Evolutionary conservation across 441 rosid species (phyloP), one percentile per base, ranked within the genome.

Genomic region (Pelargonium myrrhifolium): DNA sequence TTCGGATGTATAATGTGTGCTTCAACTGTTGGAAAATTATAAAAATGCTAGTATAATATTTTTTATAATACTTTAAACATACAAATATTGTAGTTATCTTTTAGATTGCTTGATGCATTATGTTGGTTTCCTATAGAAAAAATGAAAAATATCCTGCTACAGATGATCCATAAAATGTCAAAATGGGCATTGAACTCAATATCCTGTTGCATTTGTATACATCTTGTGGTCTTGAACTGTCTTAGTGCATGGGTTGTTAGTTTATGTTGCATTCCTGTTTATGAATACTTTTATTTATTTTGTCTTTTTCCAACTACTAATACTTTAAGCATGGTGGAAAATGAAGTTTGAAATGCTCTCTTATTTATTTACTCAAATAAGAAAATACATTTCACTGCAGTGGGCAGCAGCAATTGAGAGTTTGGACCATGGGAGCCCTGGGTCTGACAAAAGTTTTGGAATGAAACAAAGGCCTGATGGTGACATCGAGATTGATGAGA

Each of bases 381-480:
- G 55, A n/a, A 10, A 24, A 18, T 69, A n/a, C 15, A 0, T 63
- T 71, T 43, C 65, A 31, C 66, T 78, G 73, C 84, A 90, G 97
- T 90, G 97, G 97, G 95, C 97, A 51, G 88, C 82, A 60, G 96
- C 97, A 61, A 79, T 93, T 79, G 98, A 90, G 68, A 89, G 82
- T 72, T 76, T 93, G 75, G 94, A 84, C 74, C 63, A 78, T 74
- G 91, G 88, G 17, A 80, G 49, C 62, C 87, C 92, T 62, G 94
- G 92, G 51, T 89, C 97, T 37, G 92, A 90, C 74, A 83, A 89
- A 84, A 89, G 86, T 84, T 90, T 93, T 78, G 97, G 98, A 75
- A 93, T 90, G 97, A 89, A 85, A 80, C 96, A 90, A 81, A 89
- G 97, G 73, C 98, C 97, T 60, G 94, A 87, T 75, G 96, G 96